Evolutionary conservation across 495 filamentous ascomycete species (phyloP), one percentile per base, ranked within the genome.

Genomic region (Corynascus novoguineensis): DNA sequence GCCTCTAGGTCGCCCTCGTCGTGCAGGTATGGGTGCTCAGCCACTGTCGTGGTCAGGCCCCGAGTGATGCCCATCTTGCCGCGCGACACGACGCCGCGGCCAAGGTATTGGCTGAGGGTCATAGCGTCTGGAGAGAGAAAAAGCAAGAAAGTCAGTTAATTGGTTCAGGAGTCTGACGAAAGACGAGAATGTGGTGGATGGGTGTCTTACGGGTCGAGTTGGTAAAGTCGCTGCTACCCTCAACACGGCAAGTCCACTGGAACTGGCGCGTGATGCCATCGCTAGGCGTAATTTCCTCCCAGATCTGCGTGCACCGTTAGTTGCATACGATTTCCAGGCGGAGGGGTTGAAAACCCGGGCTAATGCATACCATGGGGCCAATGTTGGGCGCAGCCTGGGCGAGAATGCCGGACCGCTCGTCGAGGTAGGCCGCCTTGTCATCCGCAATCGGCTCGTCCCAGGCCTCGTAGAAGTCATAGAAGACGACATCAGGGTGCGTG

Each of bases 351-450:
- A 1, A 38, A 11, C 14, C 1, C 0, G 8, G 8, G 24, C 9
- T 12, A 19, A 2, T 17, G 6, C 3, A 61, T 60, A 73, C 76
- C 69, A 86, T 77, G 7, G 82, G 78, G 22, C 81, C 81, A 46
- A 85, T 84, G 55, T 83, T 80, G 45, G 86, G 86, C 54, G 86
- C 86, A 56, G 87, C 76, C 68, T 86, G 83, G 29, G 87, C 78
- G 22, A 88, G 73, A 47, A 86, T 81, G 47, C 86, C 86, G 34
- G 77, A 76, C 17, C 82, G 71, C 32, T 77, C 73, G 55, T 68
- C 52, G 14, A 78, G 64, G 47, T 78, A 78, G 19, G 62, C 32
- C 5, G 59, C 46, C 38, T 65, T 62, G 60, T 78, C 75, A 27
- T 57, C 64, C 8, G 25, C 50, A 34, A 62, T 71, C 2, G 75